Conservation (phyloP, 495 filamentous ascomycete genomes). For the Pseudevernia furfuracea region DNA sequence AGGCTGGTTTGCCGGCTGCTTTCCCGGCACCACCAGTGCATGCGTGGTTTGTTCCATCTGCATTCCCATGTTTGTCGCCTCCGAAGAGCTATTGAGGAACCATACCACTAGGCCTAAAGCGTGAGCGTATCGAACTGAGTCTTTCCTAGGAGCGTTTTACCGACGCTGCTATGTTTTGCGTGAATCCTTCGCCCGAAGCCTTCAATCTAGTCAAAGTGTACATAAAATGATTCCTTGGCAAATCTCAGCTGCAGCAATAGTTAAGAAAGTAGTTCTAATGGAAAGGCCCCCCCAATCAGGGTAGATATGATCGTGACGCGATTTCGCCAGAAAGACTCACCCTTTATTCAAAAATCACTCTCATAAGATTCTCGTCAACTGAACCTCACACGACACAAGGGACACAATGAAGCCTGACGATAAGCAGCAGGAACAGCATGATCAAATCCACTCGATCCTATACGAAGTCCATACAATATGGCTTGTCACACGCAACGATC, state of each 20-base stretch:
- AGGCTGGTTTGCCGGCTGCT: not conserved
- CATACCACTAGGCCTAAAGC: not conserved
- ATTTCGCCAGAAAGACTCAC: constrained; percentile 2
- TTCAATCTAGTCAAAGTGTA: not conserved
- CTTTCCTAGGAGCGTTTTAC: not conserved
- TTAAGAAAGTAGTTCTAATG: not conserved
- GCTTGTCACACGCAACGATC: constrained; percentile 37
- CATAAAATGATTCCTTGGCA: not conserved
- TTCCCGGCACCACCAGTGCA: not conserved
- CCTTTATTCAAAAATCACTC: not conserved
- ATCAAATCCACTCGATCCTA: not conserved
- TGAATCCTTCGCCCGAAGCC: not conserved
- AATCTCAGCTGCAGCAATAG: not conserved
- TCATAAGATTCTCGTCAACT: not conserved
- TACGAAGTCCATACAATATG: constrained; percentile 28
- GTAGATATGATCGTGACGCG: not conserved
- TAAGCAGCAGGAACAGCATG: not conserved
- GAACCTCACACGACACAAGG: no score
- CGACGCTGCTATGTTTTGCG: not conserved
- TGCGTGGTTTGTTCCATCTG: not conserved
- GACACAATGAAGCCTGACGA: not conserved
- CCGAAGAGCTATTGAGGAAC: not conserved
- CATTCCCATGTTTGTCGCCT: not conserved
- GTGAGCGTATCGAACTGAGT: not conserved
- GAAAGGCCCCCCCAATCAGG: not conserved